Conservation (phyloP, 768 basidiomycete genomes). For the Arthromyces matolae region DNA sequence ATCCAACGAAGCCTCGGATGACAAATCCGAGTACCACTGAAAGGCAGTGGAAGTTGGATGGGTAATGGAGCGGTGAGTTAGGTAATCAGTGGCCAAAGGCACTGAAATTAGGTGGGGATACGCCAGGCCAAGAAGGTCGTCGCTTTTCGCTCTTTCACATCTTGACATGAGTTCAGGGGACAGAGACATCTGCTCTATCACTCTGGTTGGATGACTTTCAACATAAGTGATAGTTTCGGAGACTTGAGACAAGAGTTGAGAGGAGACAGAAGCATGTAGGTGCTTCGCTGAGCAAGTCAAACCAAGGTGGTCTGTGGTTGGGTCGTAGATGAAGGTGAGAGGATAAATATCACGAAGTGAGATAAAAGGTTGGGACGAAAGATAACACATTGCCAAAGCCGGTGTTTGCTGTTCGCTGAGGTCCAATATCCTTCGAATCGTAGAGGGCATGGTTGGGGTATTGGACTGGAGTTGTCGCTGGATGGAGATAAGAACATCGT, state of each 20-base stretch:
- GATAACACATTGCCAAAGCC: constrained; percentile 23
- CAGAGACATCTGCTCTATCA: constrained; percentile 16
- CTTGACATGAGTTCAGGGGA: constrained; percentile 23
- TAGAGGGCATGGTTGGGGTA: constrained; percentile 10
- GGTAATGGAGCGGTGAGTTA: constrained; percentile 20
- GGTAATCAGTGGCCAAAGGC: constrained; percentile 28
- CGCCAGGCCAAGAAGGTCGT: constrained; percentile 17
- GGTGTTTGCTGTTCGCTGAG: constrained; percentile 24
- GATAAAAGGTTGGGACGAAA: constrained; percentile 9
- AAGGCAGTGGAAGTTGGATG: constrained; percentile 24
- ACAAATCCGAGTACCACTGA: constrained; percentile 29
- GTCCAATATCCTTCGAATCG: constrained; percentile 19
- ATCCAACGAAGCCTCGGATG: constrained; percentile 14
- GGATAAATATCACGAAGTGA: constrained; percentile 14
- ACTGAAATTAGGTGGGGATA: constrained; percentile 23
- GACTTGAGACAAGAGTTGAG: constrained; percentile 27
- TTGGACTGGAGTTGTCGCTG: background rate
- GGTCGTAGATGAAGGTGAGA: constrained; percentile 8
- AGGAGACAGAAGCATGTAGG: constrained; percentile 16
- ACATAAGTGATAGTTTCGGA: constrained; percentile 16
- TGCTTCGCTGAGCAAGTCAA: constrained; percentile 15
- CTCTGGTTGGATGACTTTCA: constrained; percentile 8
- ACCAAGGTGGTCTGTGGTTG: constrained; percentile 5
- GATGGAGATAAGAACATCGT: constrained; percentile 14
- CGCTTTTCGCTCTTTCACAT: constrained; percentile 19